phyloP scores from a whole-genome alignment of 2,329 filamentous ascomycete genomes.

The Verticillium nubilum region DNA sequence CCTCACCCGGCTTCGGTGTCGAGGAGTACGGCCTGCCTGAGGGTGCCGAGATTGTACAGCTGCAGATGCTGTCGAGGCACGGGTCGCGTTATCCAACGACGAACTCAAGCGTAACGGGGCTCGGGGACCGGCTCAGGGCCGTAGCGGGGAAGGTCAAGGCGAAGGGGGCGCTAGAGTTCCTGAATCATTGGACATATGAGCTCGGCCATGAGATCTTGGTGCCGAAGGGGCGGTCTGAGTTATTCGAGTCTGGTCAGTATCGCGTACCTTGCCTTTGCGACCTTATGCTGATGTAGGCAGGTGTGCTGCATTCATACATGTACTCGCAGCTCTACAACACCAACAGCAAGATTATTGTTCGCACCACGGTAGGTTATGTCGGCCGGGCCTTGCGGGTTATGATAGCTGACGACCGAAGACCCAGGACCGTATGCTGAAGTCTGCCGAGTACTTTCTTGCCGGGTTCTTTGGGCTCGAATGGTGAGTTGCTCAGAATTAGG shows the following conservation, averaged over 20 bases:
- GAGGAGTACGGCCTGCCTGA: slow-evolving; percentile 63
- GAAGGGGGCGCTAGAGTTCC: slow-evolving; percentile 55
- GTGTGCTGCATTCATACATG: slow-evolving; percentile 66
- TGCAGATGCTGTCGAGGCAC: slow-evolving; percentile 69
- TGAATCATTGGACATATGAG: slow-evolving; percentile 63
- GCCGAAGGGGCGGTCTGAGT: slow-evolving; percentile 65
- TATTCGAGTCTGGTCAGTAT: slow-evolving; percentile 54
- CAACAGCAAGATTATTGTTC: slow-evolving; percentile 64
- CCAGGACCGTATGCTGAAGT: slow-evolving; percentile 72
- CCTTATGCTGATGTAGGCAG: slow-evolving; percentile 21
- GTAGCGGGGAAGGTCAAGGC: slow-evolving; percentile 48
- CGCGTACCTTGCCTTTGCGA: not conserved
- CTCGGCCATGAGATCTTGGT: slow-evolving; percentile 69
- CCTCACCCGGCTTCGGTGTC: slow-evolving; percentile 69
- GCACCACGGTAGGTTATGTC: slow-evolving; percentile 51
- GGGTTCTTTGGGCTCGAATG: slow-evolving; percentile 75
- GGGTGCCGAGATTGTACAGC: slow-evolving; percentile 63
- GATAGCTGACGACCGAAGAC: slow-evolving; percentile 33
- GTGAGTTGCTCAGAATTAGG: slow-evolving; percentile 19
- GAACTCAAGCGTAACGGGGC: slow-evolving; percentile 45
- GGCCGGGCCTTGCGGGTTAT: not conserved
- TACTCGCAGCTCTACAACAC: slow-evolving; percentile 68
- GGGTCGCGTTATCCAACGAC: slow-evolving; percentile 68
- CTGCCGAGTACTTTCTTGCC: slow-evolving; percentile 71
- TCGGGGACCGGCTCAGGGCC: slow-evolving; percentile 54